Conservation (phyloP, 1,284 basidiomycete genomes). For the Ustilago crameri region DNA sequence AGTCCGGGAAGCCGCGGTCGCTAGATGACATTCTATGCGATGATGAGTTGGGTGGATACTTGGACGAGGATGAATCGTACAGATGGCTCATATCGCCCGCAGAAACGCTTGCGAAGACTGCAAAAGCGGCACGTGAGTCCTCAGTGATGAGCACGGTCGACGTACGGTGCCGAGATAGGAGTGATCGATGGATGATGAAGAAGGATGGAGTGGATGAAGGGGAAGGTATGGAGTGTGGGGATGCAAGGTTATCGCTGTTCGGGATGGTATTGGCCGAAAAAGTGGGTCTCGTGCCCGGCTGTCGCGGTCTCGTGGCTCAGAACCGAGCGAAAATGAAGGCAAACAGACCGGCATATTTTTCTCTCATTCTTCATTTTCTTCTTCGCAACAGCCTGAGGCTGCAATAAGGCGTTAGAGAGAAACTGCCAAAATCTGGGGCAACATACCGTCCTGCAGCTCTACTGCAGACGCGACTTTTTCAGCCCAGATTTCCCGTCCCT, state of each 20-base stretch:
- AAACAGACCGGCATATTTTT: conserved; percentile 9
- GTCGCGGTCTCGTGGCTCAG: too few species aligned
- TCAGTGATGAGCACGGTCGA: background rate
- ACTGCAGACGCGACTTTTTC: too few species aligned
- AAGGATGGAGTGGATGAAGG: background rate
- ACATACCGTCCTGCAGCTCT: too few species aligned
- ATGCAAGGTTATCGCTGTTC: background rate
- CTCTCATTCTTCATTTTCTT: too few species aligned
- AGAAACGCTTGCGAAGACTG: background rate
- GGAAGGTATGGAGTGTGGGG: background rate
- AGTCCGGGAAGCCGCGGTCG: conserved; percentile 12
- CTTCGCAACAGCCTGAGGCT: too few species aligned
- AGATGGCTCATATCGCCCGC: conserved; percentile 9
- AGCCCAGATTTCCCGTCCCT: too few species aligned
- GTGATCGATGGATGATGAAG: background rate
- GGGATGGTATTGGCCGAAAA: conserved; percentile 7
- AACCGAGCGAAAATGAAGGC: background rate
- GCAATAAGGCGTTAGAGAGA: too few species aligned
- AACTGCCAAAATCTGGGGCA: too few species aligned
- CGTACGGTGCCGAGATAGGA: background rate
- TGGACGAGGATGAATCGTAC: conserved; percentile 4
- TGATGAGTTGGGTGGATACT: background rate
- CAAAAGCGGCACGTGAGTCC: background rate
- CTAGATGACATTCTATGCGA: conserved; percentile 11
- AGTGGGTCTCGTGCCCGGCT: background rate